Evolutionary conservation across 345 rosid genomes (phyloP), one percentile per base, ranked within the genome.

Genomic region (Bruguiera gymnorhiza): DNA sequence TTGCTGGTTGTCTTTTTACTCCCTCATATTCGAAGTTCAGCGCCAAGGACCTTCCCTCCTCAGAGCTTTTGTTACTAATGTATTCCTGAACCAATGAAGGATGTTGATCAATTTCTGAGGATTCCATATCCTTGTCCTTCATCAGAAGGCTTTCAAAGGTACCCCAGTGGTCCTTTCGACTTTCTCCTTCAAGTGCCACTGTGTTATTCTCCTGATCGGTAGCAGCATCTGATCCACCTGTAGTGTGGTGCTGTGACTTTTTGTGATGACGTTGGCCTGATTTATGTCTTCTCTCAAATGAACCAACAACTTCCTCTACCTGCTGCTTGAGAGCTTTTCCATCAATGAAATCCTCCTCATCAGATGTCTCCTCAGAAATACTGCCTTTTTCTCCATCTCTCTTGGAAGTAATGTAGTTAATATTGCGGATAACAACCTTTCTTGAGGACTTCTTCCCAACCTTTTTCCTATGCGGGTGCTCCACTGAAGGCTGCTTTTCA

Each of bases 361-460:
- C 90, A 23, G 85, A 86, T 60, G 82, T 84, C 51, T 78, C 89
- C 62, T 87, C 91, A 0, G 90, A 86, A 58, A 69, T 61, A 34
- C 85, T 81, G 29, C 66, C 86, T 55, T 68, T 87, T 20, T 81
- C 86, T 72, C 88, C 95, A 70, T 89, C 87, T 70, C 87, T 86
- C 78, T 82, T 85, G 3, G 97, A 91, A 68, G 99, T 85, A 55
- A 95, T 90, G 80, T 95, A 95, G 78, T 95, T 95, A 66, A 95
- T 95, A 73, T 95, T 95, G 71, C 94, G 94, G 61, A 95, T 95
- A 30, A 95, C 96, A 19, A 95, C 97, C 83, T 83, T 92, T 70
- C 93, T 85, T 4, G 97, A 95, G 30, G 89, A 82, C 70, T 85
- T 88, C 70, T 90, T 90, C 61, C 88, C 96, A 57, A 80, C 87